Evolutionary conservation across 1,284 basidiomycete species (phyloP).

Genomic region (Trametes sp.): DNA sequence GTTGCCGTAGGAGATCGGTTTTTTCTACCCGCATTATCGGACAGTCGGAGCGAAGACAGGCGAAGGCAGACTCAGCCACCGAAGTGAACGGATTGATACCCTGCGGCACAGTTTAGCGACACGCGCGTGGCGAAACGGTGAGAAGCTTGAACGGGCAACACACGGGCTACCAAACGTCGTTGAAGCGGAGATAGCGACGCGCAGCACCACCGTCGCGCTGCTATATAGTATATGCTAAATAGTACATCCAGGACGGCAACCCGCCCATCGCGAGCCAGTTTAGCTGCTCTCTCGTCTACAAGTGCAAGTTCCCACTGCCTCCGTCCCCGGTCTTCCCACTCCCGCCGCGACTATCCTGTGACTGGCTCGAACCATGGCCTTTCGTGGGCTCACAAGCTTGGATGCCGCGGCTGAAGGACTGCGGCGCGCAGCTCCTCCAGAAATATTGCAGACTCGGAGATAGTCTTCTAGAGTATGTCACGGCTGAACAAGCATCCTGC

Average conservation of each 20-base stretch:
- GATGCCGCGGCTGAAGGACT: background rate
- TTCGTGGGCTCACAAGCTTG: background rate
- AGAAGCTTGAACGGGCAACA: background rate
- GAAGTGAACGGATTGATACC: background rate
- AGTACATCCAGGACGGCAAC: conserved; percentile 1
- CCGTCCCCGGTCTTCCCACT: background rate
- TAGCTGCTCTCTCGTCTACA: background rate
- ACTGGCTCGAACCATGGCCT: background rate
- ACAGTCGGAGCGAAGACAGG: background rate
- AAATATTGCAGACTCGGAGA: background rate
- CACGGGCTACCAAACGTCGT: background rate
- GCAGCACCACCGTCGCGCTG: background rate
- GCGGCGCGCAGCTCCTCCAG: background rate
- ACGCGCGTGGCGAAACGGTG: background rate
- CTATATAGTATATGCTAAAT: background rate
- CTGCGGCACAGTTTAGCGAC: background rate
- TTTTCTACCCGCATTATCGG: background rate
- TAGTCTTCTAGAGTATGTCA: too few species aligned
- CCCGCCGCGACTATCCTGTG: background rate
- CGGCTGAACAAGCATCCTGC: too few species aligned
- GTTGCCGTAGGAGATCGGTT: background rate
- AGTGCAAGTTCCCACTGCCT: background rate
- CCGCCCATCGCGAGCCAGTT: background rate
- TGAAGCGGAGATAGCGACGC: background rate
- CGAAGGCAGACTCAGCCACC: background rate